These are phyloP conservation scores for Garcia nutans DNA, from an alignment of 345 rosid species.

Conservation along the genomic window DNA sequence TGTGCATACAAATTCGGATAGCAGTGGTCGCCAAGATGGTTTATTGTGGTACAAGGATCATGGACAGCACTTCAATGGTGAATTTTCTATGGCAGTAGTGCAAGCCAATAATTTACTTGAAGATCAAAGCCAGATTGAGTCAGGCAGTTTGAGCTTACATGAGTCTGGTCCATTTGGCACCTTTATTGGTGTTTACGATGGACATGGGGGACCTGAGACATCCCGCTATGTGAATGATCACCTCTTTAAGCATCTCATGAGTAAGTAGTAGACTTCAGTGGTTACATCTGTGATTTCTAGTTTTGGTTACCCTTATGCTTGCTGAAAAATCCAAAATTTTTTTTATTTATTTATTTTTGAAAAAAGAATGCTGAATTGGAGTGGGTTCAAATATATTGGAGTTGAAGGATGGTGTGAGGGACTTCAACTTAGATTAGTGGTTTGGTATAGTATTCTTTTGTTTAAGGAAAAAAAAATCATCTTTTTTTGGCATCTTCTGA, in stretches of 20 bases:
- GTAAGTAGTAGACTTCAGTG: slow-evolving; percentile 37
- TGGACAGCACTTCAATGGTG: slow-evolving; percentile 76
- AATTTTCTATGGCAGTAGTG: slow-evolving; percentile 90
- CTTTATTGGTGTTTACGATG: slow-evolving; percentile 85
- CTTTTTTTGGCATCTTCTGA: no score
- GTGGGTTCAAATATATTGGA: background rate
- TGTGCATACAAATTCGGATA: slow-evolving; percentile 51
- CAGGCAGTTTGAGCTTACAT: slow-evolving; percentile 59
- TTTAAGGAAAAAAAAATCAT: no score
- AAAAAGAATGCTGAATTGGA: no score
- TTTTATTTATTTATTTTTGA: no score
- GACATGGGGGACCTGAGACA: slow-evolving; percentile 92
- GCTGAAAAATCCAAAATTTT: slow-evolving; percentile 2
- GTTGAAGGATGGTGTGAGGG: background rate
- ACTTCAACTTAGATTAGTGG: background rate
- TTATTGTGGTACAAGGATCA: slow-evolving; percentile 74
- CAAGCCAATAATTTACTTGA: slow-evolving; percentile 89
- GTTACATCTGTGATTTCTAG: slow-evolving; percentile 14
- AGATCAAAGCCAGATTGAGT: slow-evolving; percentile 91
- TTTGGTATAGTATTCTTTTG: no score
- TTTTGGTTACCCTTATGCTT: slow-evolving; percentile 3
- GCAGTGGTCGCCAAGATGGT: slow-evolving; percentile 79
- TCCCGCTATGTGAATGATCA: slow-evolving; percentile 71
- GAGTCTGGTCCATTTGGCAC: slow-evolving; percentile 77
- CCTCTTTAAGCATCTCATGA: slow-evolving; percentile 73